These are phyloP conservation scores for Xylaria telfairii DNA, from an alignment of 495 filamentous ascomycete genomes.

Conservation along the genomic window DNA sequence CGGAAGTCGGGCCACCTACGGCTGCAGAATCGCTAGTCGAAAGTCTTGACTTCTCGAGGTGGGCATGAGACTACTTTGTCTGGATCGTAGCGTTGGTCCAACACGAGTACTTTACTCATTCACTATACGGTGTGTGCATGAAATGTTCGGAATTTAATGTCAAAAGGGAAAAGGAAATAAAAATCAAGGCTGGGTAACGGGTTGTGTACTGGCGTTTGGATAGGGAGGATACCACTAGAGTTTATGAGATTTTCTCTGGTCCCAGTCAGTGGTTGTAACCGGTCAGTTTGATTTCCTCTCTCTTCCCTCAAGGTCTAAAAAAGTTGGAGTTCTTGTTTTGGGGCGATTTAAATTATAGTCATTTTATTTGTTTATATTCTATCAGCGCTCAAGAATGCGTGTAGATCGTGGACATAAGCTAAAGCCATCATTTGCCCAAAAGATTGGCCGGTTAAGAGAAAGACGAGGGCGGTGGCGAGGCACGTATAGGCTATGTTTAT, in stretches of 20 bases:
- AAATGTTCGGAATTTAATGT: not conserved
- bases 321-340: not conserved
- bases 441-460: not conserved
- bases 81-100: not conserved
- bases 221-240: conserved; percentile 41
- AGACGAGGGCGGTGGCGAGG: not conserved
- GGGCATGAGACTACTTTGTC: conserved; percentile 48
- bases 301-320: not conserved
- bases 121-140: not conserved
- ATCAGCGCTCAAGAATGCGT: not conserved
- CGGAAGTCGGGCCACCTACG: conserved; percentile 46
- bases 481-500: not conserved
- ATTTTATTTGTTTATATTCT: conserved; percentile 8
- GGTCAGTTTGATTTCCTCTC: not conserved
- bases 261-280: not conserved
- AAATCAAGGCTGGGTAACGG: conserved; percentile 32
- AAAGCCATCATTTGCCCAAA: not conserved
- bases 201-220: conserved; percentile 37
- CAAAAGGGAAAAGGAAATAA: conserved; percentile 17
- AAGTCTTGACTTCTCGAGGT: conserved; percentile 66
- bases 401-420: not conserved
- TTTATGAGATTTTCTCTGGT: conserved; percentile 25
- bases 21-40: conserved; percentile 59
- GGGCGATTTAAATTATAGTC: not conserved
- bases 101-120: not conserved